Evolutionary conservation across 2,329 filamentous ascomycete species (phyloP), one percentile per base, ranked within the genome.

Genomic region (Neopestalotiopsis clavispora): DNA sequence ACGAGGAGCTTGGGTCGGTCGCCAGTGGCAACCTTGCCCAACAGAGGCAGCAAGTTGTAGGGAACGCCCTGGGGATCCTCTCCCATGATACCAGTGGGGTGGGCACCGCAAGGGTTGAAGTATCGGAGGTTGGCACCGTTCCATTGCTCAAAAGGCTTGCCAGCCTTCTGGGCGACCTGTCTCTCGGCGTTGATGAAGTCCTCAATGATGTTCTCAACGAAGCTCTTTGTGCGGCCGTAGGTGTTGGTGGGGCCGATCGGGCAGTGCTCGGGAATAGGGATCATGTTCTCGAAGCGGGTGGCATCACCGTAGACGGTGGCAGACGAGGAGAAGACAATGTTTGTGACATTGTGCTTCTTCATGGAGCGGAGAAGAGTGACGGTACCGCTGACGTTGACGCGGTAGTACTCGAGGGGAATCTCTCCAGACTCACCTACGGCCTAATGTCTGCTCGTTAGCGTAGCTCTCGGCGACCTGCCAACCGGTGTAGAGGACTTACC

Each of bases 281-380:
- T 99, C 96, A 99, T 99, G 87, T 97, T 92, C 74, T 92, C 91
- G 84, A 98, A 94, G 79, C 94, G 93, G 60, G 96, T 98, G 67
- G 95, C 96, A 82, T 99, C 97, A 79, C 96, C 96, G 82, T 99
- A 99, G 74, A 99, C 96, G 74, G 97, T 99, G 42, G 96, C 96
- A 1, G 95, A 98, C 71, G 94, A 98, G 70, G 95, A 98, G 85
- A 99, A 99, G 83, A 99, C 96, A 77, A 99, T 96, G 86, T 97
- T 98, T 83, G 90, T 89, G 75, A 99, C 95, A 82, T 95, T 92
- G 87, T 98, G 90, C 81, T 91, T 91, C 78, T 90, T 88, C 94
- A 99, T 98, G 77, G 91, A 91, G 72, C 91, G 89, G 71, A 99
- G 89, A 62, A 99, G 92, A 75, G 91, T 87, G 77, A 99, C 91